phyloP scores from a whole-genome alignment of 164 flowering plant genomes.

The Dillenia turbinata region DNA sequence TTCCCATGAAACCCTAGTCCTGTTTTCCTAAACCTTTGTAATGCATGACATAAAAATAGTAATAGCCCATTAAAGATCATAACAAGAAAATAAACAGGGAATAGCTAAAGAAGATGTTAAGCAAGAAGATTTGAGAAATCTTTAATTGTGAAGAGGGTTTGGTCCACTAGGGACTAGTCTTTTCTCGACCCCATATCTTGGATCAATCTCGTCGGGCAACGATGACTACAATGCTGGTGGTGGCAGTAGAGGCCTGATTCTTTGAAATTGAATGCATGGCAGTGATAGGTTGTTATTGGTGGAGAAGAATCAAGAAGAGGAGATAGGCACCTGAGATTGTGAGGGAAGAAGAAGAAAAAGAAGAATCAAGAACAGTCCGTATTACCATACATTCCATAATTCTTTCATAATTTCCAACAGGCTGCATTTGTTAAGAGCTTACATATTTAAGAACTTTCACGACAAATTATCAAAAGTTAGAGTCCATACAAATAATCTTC shows the following conservation, averaged over 20 bases:
- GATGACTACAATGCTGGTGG: conserved; percentile 23
- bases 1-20: conserved; percentile 2
- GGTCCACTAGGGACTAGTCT: conserved; percentile 88
- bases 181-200: conserved; percentile 76
- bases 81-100: neutral
- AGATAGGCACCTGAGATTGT: neutral
- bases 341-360: conserved; percentile 2
- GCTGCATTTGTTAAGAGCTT: too few relatives aligned
- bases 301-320: conserved; percentile 3
- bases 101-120: neutral
- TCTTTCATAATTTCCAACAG: too few relatives aligned
- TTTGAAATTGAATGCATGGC: conserved; percentile 32
- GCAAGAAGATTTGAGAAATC: neutral
- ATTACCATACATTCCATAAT: too few relatives aligned
- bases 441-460: too few relatives aligned
- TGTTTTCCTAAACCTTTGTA: neutral
- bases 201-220: conserved; percentile 52
- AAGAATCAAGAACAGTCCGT: too few relatives aligned
- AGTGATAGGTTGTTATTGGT: conserved; percentile 9
- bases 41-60: neutral
- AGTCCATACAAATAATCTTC: too few relatives aligned
- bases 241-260: conserved; percentile 19
- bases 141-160: conserved; percentile 85
- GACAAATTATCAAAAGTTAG: too few relatives aligned
- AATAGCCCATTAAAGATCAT: neutral